Evolutionary conservation across 352 stramenopile genomes (phyloP), one percentile per base, ranked within the genome.

Genomic region (Pythium folliculosum): DNA sequence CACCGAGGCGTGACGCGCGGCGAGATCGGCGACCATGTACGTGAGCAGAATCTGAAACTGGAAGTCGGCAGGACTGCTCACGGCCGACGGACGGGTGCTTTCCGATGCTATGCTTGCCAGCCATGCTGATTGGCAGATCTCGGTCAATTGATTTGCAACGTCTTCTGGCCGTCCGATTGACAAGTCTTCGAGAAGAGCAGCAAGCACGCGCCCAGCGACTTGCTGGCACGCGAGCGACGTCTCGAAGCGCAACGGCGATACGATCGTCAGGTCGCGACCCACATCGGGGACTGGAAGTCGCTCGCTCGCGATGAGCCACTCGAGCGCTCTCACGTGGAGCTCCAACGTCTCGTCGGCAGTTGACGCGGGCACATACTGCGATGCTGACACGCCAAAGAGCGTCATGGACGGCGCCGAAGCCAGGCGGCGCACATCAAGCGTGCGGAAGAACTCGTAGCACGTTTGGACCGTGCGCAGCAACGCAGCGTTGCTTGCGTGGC

Each of bases 41-140:
- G 79, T 19, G 22, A 78, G 64, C 17, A 72, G 21, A 0, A 82
- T 23, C 58, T 82, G 66, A 55, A 69, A 75, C 1, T 45, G 22
- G 25, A 70, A 69, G n/a, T 59, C 47, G 9, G 40, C 23, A 4
- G 4, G 35, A n/a, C n/a, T n/a, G 38, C 3, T 44, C 37, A 19
- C 37, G 27, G 21, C 23, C 37, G 8, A 23, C 14, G n/a, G n/a
- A n/a, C n/a, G 5, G 3, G 32, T 47, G 1, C 7, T 19, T 30
- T 0, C 6, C n/a, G 22, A 8, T 10, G 10, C 0, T 6, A 1
- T 58, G 51, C 23, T 62, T 5, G 35, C 35, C 2, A 63, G 23
- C 54, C 62, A 69, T 21, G n/a, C 21, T 0, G 27, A 13, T 27
- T 57, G 52, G 43, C 51, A 69, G 22, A 55, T 51, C 44, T 69